Percentiles rank a stretch among this genome's conserved stretches.
These are phyloP conservation scores for Teratosphaeria gauchensis DNA, from an alignment of 2,329 filamentous ascomycete species.

Conservation along the genomic window DNA sequence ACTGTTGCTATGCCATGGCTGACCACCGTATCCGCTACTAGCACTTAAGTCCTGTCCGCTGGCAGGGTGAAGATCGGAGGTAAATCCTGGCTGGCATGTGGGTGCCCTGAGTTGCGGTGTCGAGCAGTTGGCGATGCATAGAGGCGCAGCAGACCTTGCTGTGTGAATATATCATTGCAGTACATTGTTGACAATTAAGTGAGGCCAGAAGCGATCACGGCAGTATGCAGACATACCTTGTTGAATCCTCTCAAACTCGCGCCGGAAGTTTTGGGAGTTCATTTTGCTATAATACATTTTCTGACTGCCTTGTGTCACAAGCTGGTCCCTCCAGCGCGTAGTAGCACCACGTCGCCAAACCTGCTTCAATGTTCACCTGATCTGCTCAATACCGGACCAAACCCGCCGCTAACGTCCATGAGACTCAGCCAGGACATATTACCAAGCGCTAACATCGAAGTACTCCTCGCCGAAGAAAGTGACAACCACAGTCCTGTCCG, in stretches of 20 bases:
- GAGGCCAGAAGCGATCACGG: neutral
- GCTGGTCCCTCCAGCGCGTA: neutral
- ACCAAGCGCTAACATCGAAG: slow-evolving; percentile 88
- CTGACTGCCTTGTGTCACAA: neutral
- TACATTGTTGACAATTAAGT: neutral
- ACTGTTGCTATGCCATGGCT: neutral
- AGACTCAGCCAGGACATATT: slow-evolving; percentile 18
- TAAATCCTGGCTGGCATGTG: neutral
- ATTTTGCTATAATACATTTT: neutral
- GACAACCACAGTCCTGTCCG: slow-evolving; percentile 88
- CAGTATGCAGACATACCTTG: neutral
- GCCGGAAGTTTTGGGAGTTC: neutral
- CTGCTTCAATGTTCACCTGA: neutral
- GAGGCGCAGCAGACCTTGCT: too few species aligned
- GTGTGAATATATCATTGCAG: neutral
- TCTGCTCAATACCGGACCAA: neutral
- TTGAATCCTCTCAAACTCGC: neutral
- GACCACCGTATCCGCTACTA: neutral
- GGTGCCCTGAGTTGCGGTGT: neutral
- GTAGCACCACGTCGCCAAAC: neutral
- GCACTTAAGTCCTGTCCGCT: neutral
- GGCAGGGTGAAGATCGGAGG: neutral
- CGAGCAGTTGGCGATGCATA: neutral
- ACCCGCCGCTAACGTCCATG: neutral
- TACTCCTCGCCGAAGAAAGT: slow-evolving; percentile 98